Evolutionary conservation across 2,329 filamentous ascomycete species (phyloP).

Genomic region (Samsoniella hepiali): DNA sequence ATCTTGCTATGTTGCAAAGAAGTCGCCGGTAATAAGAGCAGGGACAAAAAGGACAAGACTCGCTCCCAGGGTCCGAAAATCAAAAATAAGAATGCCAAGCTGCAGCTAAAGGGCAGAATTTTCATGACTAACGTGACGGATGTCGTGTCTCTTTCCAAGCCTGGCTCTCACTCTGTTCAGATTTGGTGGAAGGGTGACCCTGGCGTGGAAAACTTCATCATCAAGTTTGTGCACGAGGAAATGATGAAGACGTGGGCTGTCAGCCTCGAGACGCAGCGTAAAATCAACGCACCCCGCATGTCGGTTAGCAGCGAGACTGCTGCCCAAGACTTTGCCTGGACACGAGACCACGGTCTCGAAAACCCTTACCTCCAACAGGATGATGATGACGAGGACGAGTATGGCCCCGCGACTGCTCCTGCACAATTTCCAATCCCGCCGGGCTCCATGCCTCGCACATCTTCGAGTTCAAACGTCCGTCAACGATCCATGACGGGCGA

Average conservation of each 20-base stretch:
- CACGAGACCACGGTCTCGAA: constrained; percentile 66
- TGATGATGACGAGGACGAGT: constrained; percentile 60
- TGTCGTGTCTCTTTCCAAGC: constrained; percentile 81
- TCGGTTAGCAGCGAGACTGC: constrained; percentile 44
- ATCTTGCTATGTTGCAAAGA: constrained; percentile 98
- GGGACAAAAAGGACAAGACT: constrained; percentile 70
- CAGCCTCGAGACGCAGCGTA: constrained; percentile 74
- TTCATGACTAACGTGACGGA: constrained; percentile 99
- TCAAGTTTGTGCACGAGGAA: constrained; percentile 89
- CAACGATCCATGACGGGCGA: constrained; percentile 74
- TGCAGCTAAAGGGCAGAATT: constrained; percentile 94
- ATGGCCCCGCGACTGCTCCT: constrained; percentile 36
- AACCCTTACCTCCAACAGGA: constrained; percentile 76
- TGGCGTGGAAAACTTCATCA: constrained; percentile 92
- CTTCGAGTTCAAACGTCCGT: constrained; percentile 71
- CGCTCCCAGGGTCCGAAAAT: constrained; percentile 54
- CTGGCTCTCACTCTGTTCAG: constrained; percentile 89
- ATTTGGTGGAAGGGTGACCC: constrained; percentile 99
- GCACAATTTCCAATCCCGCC: constrained; percentile 34
- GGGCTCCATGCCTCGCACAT: constrained; percentile 37
- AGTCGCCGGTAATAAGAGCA: constrained; percentile 76
- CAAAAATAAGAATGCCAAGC: constrained; percentile 67
- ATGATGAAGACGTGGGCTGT: constrained; percentile 88
- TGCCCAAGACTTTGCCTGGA: constrained; percentile 77
- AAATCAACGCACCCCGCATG: constrained; percentile 53